Base-by-base conservation (phyloP, 345 rosid species). In the Microcos paniculata region DNA sequence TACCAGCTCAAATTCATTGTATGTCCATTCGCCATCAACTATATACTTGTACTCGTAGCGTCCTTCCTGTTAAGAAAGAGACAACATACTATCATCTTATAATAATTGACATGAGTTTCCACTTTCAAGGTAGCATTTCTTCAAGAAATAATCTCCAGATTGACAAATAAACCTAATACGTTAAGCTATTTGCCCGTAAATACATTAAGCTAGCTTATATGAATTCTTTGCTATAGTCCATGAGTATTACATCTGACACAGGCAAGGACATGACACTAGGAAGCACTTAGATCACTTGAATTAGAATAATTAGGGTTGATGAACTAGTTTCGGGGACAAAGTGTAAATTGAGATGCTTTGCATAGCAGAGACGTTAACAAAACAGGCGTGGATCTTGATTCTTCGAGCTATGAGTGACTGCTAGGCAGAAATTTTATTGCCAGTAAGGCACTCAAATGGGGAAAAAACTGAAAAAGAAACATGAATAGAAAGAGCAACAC, bases 31-130 rank as follows among this genome's bases (percentile, higher is more conserved):
- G 35, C 96, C 98, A 79, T 96, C 91, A 68, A 93, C 84, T 46
- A 93, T 83, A 80, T 96, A 96, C 79, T 93, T 96, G 87, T 93
- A 96, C 81, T 96, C 99, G 15, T 91, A 96, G 72, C 72, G 72
- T 76, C 99, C 99, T 82, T 90, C 98, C 99, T 96, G 97, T 84
- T 62, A 51, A 79, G 52, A 57, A 62, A 75, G 23, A 68, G 24
- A 68, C 33, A 68, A 10, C 28, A 3, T 24, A 58, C 21, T 10
- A 23, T 35, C 2, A 48, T 43, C 57, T 38, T 38, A 18, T 9
- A 7, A 77, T 72, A 62, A 0, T 16, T 26, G 19, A 42, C 30
- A 42, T 5, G 35, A 28, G 19, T 26, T 23, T 24, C 62, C 35
- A 58, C 6, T 58, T 58, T 26, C 62, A 13, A 58, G 31, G n/a